Conservation (phyloP, 2,329 filamentous ascomycete genomes). For the Fusarium denticulatum region DNA sequence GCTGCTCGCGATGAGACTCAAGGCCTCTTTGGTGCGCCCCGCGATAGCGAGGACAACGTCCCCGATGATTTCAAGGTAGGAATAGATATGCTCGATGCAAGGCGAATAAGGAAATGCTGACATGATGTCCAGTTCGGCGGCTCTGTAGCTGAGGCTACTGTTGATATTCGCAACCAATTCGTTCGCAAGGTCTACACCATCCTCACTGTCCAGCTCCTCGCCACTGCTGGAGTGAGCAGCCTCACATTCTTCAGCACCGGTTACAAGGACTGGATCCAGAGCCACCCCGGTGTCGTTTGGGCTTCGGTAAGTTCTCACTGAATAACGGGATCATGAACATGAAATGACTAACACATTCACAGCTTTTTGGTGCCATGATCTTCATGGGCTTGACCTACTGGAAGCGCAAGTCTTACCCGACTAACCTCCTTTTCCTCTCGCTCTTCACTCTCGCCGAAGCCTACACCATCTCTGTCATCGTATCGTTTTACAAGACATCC, state of each 20-base stretch:
- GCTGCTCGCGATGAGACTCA: conserved; percentile 62
- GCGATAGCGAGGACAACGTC: conserved; percentile 87
- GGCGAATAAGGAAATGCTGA: conserved; percentile 14
- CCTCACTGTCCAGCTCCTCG: conserved; percentile 91
- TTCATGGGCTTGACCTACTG: conserved; percentile 92
- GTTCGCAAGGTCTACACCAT: conserved; percentile 98
- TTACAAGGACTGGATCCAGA: conserved; percentile 90
- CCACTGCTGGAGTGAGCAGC: conserved; percentile 81
- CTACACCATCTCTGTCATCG: conserved; percentile 91
- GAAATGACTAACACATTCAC: conserved; percentile 30
- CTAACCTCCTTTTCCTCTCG: conserved; percentile 90
- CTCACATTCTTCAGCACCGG: conserved; percentile 83
- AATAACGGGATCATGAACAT: not conserved
- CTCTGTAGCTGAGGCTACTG: conserved; percentile 89
- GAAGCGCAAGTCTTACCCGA: conserved; percentile 96
- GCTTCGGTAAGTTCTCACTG: conserved; percentile 67
- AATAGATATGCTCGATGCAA: not conserved
- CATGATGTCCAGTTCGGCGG: conserved; percentile 76
- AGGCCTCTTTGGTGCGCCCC: conserved; percentile 73
- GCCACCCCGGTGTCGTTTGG: conserved; percentile 85
- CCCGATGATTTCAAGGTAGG: conserved; percentile 95
- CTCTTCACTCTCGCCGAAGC: conserved; percentile 93
- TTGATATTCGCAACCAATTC: conserved; percentile 97
- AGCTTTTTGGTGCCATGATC: conserved; percentile 81
- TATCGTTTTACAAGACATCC: conserved; percentile 84